These are phyloP conservation scores for Mortierella claussenii DNA, from an alignment of 192 early-diverging fungal species.

Conservation along the genomic window DNA sequence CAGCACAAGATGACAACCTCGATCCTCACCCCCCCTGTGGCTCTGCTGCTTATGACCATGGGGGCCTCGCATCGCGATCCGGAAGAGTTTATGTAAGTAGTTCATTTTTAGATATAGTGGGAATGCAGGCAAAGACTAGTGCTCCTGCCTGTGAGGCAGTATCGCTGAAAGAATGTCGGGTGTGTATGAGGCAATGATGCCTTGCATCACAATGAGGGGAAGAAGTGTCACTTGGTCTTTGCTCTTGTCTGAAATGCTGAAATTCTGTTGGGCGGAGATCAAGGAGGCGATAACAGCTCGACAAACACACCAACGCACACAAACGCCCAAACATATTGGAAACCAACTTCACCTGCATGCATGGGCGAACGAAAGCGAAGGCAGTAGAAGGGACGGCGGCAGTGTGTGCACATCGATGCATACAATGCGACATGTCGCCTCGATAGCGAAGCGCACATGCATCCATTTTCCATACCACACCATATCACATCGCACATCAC, in stretches of 20 bases:
- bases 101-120: no score
- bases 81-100: slow-evolving; percentile 52
- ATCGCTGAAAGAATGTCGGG: no score
- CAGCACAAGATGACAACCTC: slow-evolving; percentile 23
- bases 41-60: slow-evolving; percentile 26
- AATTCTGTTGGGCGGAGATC: slow-evolving; percentile 47
- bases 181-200: no score
- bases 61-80: slow-evolving; percentile 35
- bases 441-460: no score
- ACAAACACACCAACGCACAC: slow-evolving; percentile 2
- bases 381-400: no score
- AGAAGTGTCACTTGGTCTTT: not conserved
- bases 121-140: no score
- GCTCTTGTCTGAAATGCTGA: not conserved
- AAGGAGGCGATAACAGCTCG: slow-evolving; percentile 36
- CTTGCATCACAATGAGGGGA: not conserved
- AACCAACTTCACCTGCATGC: not conserved
- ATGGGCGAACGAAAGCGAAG: no score
- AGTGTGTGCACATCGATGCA: no score
- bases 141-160: no score
- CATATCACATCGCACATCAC: no score
- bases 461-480: no score
- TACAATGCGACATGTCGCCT: no score
- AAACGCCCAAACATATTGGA: not conserved
- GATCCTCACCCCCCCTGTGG: slow-evolving; percentile 28